A percentile compares a stretch with the other conserved stretches of the same genome.
These are phyloP conservation scores for Rhodotorula sp. DNA, from an alignment of 1,284 basidiomycete genomes.

Conservation along the genomic window DNA sequence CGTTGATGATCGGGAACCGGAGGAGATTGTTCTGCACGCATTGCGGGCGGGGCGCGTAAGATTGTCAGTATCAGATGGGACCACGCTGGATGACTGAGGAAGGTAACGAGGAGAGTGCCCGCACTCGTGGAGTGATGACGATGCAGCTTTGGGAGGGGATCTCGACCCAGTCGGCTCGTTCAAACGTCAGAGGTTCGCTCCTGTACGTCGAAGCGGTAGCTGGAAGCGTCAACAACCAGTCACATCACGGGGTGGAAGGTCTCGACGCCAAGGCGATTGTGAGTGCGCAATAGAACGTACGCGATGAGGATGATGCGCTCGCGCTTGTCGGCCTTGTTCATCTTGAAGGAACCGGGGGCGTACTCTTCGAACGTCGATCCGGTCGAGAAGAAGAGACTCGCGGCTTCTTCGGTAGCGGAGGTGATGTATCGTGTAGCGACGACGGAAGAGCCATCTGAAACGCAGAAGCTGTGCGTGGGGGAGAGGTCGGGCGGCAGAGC, in stretches of 20 bases:
- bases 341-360: slow-evolving; percentile 80
- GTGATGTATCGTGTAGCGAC: slow-evolving; percentile 94
- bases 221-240: too few species aligned
- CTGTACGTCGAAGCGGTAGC: background rate
- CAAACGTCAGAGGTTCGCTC: slow-evolving; percentile 88
- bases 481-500: background rate
- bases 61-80: background rate
- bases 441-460: slow-evolving; percentile 89
- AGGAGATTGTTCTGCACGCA: slow-evolving; percentile 70
- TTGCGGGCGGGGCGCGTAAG: background rate
- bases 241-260: background rate
- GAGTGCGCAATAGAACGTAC: slow-evolving; percentile 5
- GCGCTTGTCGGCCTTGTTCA: slow-evolving; percentile 93
- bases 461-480: slow-evolving; percentile 77
- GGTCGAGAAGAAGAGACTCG: slow-evolving; percentile 61
- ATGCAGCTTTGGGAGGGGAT: slow-evolving; percentile 54
- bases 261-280: too few species aligned
- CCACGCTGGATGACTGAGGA: background rate
- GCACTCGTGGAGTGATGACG: slow-evolving; percentile 47
- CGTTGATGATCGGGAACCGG: slow-evolving; percentile 89
- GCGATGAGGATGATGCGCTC: slow-evolving; percentile 57
- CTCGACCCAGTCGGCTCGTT: slow-evolving; percentile 61
- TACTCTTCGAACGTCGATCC: slow-evolving; percentile 74
- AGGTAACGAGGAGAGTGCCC: background rate
- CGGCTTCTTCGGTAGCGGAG: slow-evolving; percentile 84